phyloP scores from a whole-genome alignment of 306 rosid species.

The Benincasa hispida region DNA sequence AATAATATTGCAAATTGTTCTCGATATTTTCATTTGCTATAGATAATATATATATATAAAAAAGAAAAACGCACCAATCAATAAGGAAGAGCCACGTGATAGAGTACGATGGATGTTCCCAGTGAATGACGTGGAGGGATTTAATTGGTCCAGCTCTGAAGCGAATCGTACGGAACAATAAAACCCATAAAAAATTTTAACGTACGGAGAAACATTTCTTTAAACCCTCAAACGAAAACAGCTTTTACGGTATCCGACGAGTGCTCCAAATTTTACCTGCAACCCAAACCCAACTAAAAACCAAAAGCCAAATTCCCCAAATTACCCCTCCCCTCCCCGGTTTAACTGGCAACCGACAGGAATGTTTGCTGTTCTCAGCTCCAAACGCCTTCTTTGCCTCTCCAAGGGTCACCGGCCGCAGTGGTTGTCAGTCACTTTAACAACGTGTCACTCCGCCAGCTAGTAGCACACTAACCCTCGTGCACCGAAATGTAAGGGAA shows the following conservation, averaged over 20 bases:
- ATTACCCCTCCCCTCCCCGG: background rate
- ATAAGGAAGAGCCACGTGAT: slow-evolving; percentile 29
- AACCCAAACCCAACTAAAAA: background rate
- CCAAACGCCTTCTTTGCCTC: background rate
- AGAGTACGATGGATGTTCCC: background rate
- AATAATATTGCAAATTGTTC: background rate
- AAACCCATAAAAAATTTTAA: background rate
- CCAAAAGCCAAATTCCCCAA: background rate
- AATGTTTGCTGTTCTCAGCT: slow-evolving; percentile 25
- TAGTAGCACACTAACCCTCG: slow-evolving; percentile 9
- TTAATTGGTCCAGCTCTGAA: background rate
- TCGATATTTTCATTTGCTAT: background rate
- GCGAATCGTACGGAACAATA: slow-evolving; percentile 19
- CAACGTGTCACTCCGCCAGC: slow-evolving; percentile 15
- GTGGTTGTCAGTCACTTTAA: slow-evolving; percentile 30
- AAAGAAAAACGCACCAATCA: background rate
- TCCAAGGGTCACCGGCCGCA: slow-evolving; percentile 34
- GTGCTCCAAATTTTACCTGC: slow-evolving; percentile 23
- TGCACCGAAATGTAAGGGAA: slow-evolving; percentile 5
- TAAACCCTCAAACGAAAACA: background rate
- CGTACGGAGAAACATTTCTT: slow-evolving; percentile 30
- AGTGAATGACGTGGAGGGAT: background rate
- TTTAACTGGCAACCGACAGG: slow-evolving; percentile 62
- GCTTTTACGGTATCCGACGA: background rate
- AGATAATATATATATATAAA: background rate